phyloP scores from a whole-genome alignment of 257 asterid genomes.

The Jaltomata sinuosa region DNA sequence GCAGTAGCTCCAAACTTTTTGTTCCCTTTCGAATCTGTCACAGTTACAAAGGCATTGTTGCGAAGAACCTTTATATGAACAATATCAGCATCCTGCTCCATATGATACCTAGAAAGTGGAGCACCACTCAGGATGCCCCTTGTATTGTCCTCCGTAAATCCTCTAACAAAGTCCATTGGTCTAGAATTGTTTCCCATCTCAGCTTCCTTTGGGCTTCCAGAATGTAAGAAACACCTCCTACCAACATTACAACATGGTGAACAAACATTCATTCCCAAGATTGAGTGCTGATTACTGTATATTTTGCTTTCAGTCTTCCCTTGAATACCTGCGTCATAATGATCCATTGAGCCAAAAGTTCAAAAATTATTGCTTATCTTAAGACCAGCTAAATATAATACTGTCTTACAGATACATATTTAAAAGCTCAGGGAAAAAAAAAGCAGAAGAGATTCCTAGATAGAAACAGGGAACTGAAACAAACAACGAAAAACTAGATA shows the following conservation, averaged over 20 bases:
- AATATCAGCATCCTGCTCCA: conserved; percentile 73
- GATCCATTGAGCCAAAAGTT: neutral
- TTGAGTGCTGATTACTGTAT: conserved; percentile 6
- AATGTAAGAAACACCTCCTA: conserved; percentile 31
- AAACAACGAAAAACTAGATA: neutral
- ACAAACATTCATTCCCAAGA: conserved; percentile 16
- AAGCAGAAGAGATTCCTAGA: neutral
- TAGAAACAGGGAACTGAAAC: neutral
- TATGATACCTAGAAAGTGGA: conserved; percentile 5
- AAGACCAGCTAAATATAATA: too few relatives aligned
- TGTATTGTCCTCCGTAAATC: neutral
- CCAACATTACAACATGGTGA: conserved; percentile 21
- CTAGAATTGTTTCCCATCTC: conserved; percentile 16
- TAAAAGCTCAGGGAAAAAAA: neutral
- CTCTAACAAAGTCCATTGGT: conserved; percentile 23
- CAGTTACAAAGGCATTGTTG: conserved; percentile 68
- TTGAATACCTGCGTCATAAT: conserved; percentile 14
- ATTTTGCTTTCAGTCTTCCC: conserved; percentile 9
- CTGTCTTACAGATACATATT: too few relatives aligned
- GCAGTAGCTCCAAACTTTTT: conserved; percentile 61
- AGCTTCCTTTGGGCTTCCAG: conserved; percentile 30
- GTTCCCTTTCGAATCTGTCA: conserved; percentile 80
- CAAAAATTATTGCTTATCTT: too few relatives aligned
- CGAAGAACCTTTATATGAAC: conserved; percentile 83
- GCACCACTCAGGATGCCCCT: neutral